Evolutionary conservation across 176 grass and related monocot genomes (phyloP).

Genomic region (Aegilops tauschii): DNA sequence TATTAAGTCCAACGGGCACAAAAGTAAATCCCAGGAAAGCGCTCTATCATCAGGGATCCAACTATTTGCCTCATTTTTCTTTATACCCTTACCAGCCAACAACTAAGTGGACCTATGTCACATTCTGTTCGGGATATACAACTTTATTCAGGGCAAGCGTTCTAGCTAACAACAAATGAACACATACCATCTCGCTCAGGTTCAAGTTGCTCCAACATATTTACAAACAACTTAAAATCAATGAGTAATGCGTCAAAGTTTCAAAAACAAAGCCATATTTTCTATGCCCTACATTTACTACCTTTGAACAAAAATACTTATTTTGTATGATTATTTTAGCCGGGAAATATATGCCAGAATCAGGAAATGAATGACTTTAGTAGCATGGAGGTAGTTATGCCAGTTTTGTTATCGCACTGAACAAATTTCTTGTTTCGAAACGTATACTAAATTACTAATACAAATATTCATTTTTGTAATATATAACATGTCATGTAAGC

Average conservation of each 20-base stretch:
- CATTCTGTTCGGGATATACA: neutral
- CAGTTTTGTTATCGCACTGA: neutral
- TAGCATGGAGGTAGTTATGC: neutral
- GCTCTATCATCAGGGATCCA: neutral
- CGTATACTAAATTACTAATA: no score
- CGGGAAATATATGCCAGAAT: neutral
- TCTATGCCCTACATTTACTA: neutral
- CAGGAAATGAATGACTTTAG: neutral
- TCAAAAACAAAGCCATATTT: neutral
- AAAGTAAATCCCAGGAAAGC: no score
- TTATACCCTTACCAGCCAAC: neutral
- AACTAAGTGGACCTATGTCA: neutral
- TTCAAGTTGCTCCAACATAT: neutral
- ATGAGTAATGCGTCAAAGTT: neutral
- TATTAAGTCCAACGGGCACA: no score
- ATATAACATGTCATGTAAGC: no score
- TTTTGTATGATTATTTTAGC: neutral
- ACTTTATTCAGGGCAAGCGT: neutral
- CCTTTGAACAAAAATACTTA: neutral
- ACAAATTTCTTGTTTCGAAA: neutral
- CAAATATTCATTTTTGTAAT: no score
- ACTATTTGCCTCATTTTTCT: neutral
- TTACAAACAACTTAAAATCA: neutral
- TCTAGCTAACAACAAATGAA: neutral
- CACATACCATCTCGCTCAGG: neutral